Percentiles rank a stretch among this genome's conserved stretches.
Evolutionary conservation across 2,329 filamentous ascomycete genomes (phyloP).

Genomic region (Annulohypoxylon truncatum): DNA sequence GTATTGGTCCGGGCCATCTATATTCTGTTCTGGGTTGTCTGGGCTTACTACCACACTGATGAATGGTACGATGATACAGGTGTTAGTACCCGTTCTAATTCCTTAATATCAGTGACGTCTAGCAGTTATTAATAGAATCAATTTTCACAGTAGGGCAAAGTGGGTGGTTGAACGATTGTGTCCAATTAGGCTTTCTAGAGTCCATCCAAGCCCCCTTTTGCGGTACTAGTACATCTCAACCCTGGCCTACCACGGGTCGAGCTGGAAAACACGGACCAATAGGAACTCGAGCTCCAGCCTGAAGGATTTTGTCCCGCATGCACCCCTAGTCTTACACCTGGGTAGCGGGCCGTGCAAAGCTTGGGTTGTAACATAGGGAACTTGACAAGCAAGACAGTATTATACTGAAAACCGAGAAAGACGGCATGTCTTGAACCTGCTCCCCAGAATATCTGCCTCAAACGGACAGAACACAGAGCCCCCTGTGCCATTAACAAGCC

Average conservation of each 20-base stretch:
- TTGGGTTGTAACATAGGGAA: constrained; percentile 33
- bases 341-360: constrained; percentile 35
- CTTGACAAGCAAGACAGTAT: constrained; percentile 19
- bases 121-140: constrained; percentile 42
- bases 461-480: constrained; percentile 10
- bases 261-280: constrained; percentile 36
- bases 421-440: constrained; percentile 3
- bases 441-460: constrained; percentile 1
- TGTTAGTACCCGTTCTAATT: constrained; percentile 31
- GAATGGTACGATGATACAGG: constrained; percentile 5
- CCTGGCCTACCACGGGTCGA: constrained; percentile 34
- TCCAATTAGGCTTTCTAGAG: constrained; percentile 28
- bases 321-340: constrained; percentile 26
- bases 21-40: constrained; percentile 25
- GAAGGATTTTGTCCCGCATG: constrained; percentile 40
- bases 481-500: constrained; percentile 26
- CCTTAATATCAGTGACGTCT: constrained; percentile 36
- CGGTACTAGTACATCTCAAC: constrained; percentile 27
- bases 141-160: constrained; percentile 22
- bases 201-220: constrained; percentile 36
- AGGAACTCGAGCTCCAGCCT: constrained; percentile 21
- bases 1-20: constrained; percentile 25
- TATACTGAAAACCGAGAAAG: constrained; percentile 17
- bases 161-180: constrained; percentile 16
- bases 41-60: constrained; percentile 20